Evolutionary conservation across 257 asterid species (phyloP), one percentile per base, ranked within the genome.

Genomic region (Avicennia marina): DNA sequence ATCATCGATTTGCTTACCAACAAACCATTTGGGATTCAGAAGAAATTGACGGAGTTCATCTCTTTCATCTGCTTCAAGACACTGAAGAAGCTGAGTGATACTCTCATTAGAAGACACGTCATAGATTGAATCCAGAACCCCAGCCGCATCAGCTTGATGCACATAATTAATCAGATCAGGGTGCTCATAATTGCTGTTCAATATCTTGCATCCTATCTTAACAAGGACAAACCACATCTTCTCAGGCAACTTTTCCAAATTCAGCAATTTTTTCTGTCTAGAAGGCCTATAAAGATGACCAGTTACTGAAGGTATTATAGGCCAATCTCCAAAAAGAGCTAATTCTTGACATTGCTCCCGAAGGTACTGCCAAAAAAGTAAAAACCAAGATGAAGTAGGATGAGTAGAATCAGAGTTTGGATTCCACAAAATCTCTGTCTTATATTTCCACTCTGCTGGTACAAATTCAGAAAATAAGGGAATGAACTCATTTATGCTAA

Each of bases 271-370:
- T 58, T 71, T 66, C 60, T 79, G 77, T 77, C 70, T 74, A 10
- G 81, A 77, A 36, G 86, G 98, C 67, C 81, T 75, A 68, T 76
- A 81, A 71, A 90, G 52, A 70, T 87, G 87, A 56, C 96, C 95
- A 33, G 83, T 72, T 49, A 63, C 70, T 17, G 91, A 81, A 58
- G 98, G 98, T 45, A 90, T 70, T 68, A 90, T 87, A 56, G 98
- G 98, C 98, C 98, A 90, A 56, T 90, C 95, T 62, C 81, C 87
- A 68, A 90, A 87, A 21, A 67, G 63, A 66, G 89, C 81, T 66
- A 90, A 74, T 41, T 76, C 79, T 55, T 64, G 75, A 73, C 95
- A 83, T 39, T 79, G 81, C 63, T 77, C 77, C 34, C 51, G 49
- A 64, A 90, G 88, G 77, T 87, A 90, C 54, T 53, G 83, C 98